A percentile compares a stretch with the other conserved stretches of the same genome.
Evolutionary conservation across 208 protist species (phyloP).

Genomic region (Naegleria gruberi): DNA sequence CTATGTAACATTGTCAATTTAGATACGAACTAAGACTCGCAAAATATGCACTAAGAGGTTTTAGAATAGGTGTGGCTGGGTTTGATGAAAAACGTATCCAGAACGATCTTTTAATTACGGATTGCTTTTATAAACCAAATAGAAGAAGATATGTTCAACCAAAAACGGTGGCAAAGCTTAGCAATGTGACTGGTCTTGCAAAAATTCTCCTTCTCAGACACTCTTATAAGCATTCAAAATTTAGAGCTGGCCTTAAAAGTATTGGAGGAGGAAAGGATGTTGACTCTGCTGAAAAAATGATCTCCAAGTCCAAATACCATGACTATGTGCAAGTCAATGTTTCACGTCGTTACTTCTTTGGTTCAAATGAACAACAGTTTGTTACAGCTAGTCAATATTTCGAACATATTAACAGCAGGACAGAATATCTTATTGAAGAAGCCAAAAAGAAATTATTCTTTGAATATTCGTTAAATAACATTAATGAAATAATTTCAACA

Average conservation of each 20-base stretch:
- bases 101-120: neutral
- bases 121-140: too few relatives aligned
- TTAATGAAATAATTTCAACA: neutral
- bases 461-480: neutral
- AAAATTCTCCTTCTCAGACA: neutral
- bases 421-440: neutral
- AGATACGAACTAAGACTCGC: neutral
- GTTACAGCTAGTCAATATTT: neutral
- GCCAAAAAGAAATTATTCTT: constrained; percentile 6
- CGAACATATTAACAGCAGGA: too few relatives aligned
- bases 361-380: too few relatives aligned
- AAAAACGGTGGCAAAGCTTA: neutral
- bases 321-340: neutral
- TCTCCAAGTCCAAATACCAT: neutral
- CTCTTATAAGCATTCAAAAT: neutral
- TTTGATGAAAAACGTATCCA: neutral
- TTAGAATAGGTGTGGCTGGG: neutral
- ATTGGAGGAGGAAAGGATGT: neutral
- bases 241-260: too few relatives aligned
- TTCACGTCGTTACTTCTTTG: neutral
- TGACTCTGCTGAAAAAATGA: neutral
- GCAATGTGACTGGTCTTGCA: neutral
- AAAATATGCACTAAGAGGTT: constrained; percentile 21
- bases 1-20: too few relatives aligned
- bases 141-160: neutral